These are phyloP conservation scores for Exophiala xenobiotica DNA, from an alignment of 2,329 filamentous ascomycete species.

Conservation along the genomic window DNA sequence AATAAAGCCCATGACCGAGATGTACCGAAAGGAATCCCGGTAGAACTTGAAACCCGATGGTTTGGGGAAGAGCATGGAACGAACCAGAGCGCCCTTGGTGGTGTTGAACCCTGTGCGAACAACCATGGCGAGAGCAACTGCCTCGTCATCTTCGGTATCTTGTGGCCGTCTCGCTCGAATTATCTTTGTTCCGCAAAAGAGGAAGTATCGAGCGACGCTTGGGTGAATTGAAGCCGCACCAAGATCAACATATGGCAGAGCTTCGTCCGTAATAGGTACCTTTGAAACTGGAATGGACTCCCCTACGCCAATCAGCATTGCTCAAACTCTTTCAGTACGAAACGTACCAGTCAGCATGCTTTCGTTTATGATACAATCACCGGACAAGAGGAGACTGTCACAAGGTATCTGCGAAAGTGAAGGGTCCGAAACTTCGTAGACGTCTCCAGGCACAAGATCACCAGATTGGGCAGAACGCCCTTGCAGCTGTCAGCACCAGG, in stretches of 20 bases:
- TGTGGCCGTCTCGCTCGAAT: constrained; percentile 86
- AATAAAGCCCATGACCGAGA: constrained; percentile 89
- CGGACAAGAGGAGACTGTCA: constrained; percentile 85
- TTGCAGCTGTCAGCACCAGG: constrained; percentile 33
- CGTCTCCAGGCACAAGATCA: constrained; percentile 90
- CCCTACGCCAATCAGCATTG: constrained; percentile 46
- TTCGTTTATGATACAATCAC: constrained; percentile 98
- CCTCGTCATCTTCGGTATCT: constrained; percentile 80
- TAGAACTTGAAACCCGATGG: constrained; percentile 99
- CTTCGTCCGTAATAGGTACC: constrained; percentile 75
- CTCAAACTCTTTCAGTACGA: neutral
- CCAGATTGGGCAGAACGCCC: constrained; percentile 81
- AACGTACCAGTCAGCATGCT: constrained; percentile 82
- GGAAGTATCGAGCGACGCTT: constrained; percentile 80
- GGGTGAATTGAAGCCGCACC: constrained; percentile 78
- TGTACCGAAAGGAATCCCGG: constrained; percentile 94
- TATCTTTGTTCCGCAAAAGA: constrained; percentile 95
- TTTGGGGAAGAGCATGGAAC: constrained; percentile 98
- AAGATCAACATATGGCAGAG: constrained; percentile 72
- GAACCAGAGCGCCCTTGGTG: constrained; percentile 90
- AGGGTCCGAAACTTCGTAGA: constrained; percentile 96
- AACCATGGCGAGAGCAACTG: constrained; percentile 85
- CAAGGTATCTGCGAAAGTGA: constrained; percentile 84
- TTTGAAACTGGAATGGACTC: constrained; percentile 98
- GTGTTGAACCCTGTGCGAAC: constrained; percentile 96